Evolutionary conservation across 2,329 filamentous ascomycete genomes (phyloP).

Genomic region (Stagonosporopsis tanaceti): DNA sequence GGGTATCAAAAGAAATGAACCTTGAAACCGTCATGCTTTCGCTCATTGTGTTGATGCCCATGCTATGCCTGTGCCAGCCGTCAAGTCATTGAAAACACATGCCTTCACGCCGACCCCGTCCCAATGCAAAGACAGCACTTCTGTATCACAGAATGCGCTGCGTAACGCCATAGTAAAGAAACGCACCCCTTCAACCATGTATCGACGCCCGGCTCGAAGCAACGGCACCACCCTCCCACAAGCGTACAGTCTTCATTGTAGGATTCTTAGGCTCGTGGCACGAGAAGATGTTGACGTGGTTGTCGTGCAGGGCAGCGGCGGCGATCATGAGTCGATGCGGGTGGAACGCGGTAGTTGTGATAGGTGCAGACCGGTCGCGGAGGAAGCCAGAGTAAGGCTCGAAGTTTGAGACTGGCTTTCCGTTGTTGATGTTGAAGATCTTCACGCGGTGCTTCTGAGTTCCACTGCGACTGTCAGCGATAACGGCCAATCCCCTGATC

Average conservation of each 20-base stretch:
- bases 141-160: neutral
- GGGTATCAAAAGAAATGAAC: slow-evolving; percentile 16
- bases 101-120: slow-evolving; percentile 9
- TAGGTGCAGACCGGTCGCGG: slow-evolving; percentile 80
- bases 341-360: slow-evolving; percentile 91
- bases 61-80: slow-evolving; percentile 17
- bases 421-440: slow-evolving; percentile 84
- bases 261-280: slow-evolving; percentile 41
- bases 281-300: slow-evolving; percentile 88
- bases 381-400: slow-evolving; percentile 93
- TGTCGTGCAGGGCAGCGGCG: slow-evolving; percentile 83
- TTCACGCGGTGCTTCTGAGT: slow-evolving; percentile 88
- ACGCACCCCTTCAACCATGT: slow-evolving; percentile 10
- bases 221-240: slow-evolving; percentile 43
- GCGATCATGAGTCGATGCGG: slow-evolving; percentile 92
- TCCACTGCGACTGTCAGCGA: slow-evolving; percentile 65
- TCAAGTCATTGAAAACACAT: neutral
- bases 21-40: slow-evolving; percentile 13
- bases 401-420: slow-evolving; percentile 78
- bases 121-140: slow-evolving; percentile 11
- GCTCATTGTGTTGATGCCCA: slow-evolving; percentile 13
- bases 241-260: slow-evolving; percentile 39
- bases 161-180: neutral
- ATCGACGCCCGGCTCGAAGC: slow-evolving; percentile 29
- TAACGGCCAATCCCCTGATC: neutral